Conservation (phyloP, 768 basidiomycete species). For the Daedaleopsis sinensis region DNA sequence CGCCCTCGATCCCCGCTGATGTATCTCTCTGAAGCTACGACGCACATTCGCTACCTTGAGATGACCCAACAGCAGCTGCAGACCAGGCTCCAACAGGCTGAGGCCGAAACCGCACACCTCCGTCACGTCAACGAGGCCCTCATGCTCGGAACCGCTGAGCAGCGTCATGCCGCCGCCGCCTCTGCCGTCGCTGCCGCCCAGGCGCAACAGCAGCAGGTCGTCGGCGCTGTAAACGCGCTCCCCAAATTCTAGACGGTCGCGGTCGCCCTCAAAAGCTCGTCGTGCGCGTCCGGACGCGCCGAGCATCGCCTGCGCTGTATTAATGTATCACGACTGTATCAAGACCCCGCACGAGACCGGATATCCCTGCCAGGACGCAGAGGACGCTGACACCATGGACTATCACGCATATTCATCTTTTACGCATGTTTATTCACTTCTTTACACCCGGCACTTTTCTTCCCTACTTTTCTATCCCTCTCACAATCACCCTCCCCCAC, state of each 20-base stretch:
- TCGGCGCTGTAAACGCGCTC: constrained; percentile 38
- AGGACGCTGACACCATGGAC: constrained; percentile 51
- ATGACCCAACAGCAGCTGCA: constrained; percentile 76
- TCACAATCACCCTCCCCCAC: constrained; percentile 4
- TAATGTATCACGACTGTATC: constrained; percentile 31
- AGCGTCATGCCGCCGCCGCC: constrained; percentile 61
- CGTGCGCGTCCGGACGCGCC: constrained; percentile 28
- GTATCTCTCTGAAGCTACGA: constrained; percentile 56
- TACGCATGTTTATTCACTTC: constrained; percentile 35
- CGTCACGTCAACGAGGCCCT: constrained; percentile 85
- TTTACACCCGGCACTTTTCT: constrained; percentile 24
- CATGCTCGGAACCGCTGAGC: constrained; percentile 84
- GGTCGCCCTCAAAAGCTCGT: constrained; percentile 30
- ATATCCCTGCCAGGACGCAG: constrained; percentile 56
- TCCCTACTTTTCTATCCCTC: not conserved
- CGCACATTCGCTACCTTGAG: constrained; percentile 87
- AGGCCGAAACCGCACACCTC: constrained; percentile 79
- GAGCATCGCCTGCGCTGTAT: constrained; percentile 40
- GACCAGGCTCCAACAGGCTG: constrained; percentile 74
- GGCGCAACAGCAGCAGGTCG: constrained; percentile 36
- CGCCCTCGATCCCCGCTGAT: constrained; percentile 16
- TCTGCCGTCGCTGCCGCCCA: constrained; percentile 56
- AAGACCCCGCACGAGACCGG: constrained; percentile 28
- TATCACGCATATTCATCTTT: constrained; percentile 36
- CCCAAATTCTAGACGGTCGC: constrained; percentile 29